Percentiles rank a stretch among this genome's conserved stretches.
Evolutionary conservation across 805 yeast species (phyloP).

Genomic region (Kuraishia piskuri): DNA sequence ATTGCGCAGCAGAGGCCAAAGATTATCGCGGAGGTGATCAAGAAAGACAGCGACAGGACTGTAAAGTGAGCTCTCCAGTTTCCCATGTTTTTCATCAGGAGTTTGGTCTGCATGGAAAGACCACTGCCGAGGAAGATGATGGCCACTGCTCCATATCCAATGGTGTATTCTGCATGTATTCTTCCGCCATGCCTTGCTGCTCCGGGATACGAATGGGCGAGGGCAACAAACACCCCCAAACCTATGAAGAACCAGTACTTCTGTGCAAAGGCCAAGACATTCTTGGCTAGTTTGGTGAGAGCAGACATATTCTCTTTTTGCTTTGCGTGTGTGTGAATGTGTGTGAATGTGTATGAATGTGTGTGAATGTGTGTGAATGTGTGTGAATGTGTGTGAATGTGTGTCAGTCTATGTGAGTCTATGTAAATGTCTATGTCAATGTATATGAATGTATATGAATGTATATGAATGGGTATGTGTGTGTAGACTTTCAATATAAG

Average conservation of each 20-base stretch:
- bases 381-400: no score
- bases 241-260: conserved; percentile 70
- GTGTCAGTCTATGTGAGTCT: no score
- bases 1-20: conserved; percentile 70
- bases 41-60: conserved; percentile 57
- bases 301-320: no score
- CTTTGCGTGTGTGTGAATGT: no score
- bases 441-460: no score
- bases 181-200: conserved; percentile 82
- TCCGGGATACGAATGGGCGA: conserved; percentile 71
- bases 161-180: conserved; percentile 64
- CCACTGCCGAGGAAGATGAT: conserved; percentile 74
- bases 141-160: conserved; percentile 86
- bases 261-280: background rate
- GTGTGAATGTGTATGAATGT: no score
- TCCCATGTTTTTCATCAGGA: conserved; percentile 50
- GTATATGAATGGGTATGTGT: no score
- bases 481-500: no score
- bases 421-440: no score
- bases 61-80: conserved; percentile 82
- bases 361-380: no score
- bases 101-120: conserved; percentile 60
- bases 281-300: no score
- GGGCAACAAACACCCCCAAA: conserved; percentile 63
- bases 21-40: conserved; percentile 57